A percentile compares a stretch with the other conserved stretches of the same genome.
These are phyloP conservation scores for Hydnum rufescens DNA, from an alignment of 768 basidiomycete genomes.

Conservation along the genomic window DNA sequence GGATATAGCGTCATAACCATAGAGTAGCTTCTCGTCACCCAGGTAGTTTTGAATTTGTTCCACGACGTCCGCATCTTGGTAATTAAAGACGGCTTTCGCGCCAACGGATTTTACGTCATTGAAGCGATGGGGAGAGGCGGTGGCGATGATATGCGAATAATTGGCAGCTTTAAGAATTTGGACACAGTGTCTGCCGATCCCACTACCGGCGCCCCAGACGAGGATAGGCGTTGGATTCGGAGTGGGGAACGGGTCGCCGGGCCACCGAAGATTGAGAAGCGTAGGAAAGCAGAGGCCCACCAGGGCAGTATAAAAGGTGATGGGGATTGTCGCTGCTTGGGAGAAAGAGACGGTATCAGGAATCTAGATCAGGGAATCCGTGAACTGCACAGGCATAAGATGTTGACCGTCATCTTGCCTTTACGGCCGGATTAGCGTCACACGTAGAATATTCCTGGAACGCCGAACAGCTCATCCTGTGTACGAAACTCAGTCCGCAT, in stretches of 20 bases:
- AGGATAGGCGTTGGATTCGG: too few relatives aligned
- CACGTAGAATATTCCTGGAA: not conserved
- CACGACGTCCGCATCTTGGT: slow-evolving; percentile 20
- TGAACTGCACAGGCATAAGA: too few relatives aligned
- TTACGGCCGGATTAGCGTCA: not conserved
- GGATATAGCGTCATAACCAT: not conserved
- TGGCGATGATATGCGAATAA: slow-evolving; percentile 25
- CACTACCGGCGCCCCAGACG: slow-evolving; percentile 27
- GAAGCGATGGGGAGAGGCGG: slow-evolving; percentile 24
- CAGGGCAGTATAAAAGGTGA: slow-evolving; percentile 24
- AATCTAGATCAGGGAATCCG: too few relatives aligned
- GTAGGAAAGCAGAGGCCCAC: slow-evolving; percentile 22
- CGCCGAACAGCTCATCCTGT: not conserved
- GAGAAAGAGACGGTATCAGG: slow-evolving; percentile 23
- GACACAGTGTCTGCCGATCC: slow-evolving; percentile 22
- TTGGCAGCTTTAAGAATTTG: slow-evolving; percentile 26
- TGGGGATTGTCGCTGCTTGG: slow-evolving; percentile 23
- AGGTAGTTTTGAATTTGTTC: slow-evolving; percentile 16
- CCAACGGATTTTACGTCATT: slow-evolving; percentile 24
- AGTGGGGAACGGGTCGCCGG: not conserved
- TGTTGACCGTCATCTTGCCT: not conserved
- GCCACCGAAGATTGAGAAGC: slow-evolving; percentile 13
- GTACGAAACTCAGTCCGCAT: not conserved
- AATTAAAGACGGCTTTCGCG: slow-evolving; percentile 24
- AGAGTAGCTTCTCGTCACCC: not conserved